phyloP scores from a whole-genome alignment of 225 moss, liverwort and hornwort species.

The Ulota crispa region DNA sequence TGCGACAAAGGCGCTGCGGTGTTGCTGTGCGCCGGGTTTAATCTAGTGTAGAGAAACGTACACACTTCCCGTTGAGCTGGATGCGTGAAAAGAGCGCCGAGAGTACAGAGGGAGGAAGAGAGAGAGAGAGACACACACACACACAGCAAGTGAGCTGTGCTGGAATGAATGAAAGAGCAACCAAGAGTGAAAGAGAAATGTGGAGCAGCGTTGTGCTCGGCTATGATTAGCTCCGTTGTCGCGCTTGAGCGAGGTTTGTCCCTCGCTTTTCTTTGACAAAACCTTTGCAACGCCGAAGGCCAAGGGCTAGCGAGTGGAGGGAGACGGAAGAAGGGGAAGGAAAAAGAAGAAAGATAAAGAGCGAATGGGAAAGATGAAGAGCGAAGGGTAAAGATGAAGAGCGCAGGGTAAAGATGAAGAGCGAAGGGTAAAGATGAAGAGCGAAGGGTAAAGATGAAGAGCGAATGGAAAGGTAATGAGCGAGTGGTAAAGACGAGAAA shows the following conservation, averaged over 20 bases:
- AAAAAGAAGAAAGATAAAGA: neutral
- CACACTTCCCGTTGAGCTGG: conserved; percentile 25
- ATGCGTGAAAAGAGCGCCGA: conserved; percentile 15
- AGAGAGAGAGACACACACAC: neutral
- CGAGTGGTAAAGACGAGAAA: no score
- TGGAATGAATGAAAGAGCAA: neutral
- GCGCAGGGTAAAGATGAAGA: no score
- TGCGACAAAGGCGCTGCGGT: neutral
- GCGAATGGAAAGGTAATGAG: no score
- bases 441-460: neutral
- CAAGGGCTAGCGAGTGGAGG: no score
- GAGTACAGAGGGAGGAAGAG: neutral
- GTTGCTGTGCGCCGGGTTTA: neutral
- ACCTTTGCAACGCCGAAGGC: neutral
- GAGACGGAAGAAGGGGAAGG: neutral
- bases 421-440: neutral
- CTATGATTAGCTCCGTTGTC: conserved; percentile 28
- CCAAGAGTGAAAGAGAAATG: neutral
- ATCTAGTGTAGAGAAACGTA: conserved; percentile 20
- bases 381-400: no score
- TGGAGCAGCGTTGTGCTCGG: neutral
- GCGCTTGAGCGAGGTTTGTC: neutral
- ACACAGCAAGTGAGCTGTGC: neutral
- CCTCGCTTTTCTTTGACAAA: conserved; percentile 16
- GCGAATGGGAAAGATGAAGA: neutral